Percentiles rank a stretch among this genome's conserved stretches.
Conservation (phyloP, 1,284 basidiomycete species). For the Leccinum griseonigrum region DNA sequence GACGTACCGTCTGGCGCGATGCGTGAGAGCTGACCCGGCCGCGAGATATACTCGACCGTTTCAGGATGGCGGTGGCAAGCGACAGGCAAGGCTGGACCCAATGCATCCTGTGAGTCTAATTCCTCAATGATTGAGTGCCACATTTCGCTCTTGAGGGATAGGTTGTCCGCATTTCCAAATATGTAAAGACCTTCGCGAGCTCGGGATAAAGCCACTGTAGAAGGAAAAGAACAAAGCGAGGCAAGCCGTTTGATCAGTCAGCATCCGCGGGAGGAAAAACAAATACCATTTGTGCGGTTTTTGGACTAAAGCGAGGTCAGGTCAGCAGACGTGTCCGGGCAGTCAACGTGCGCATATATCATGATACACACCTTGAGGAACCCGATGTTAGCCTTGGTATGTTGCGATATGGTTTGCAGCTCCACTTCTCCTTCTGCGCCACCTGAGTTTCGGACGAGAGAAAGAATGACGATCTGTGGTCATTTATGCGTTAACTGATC, state of each 20-base stretch:
- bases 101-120: constrained; percentile 42
- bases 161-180: constrained; percentile 60
- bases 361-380: constrained; percentile 47
- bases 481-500: background rate
- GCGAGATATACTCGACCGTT: constrained; percentile 37
- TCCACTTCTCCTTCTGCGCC: constrained; percentile 35
- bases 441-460: constrained; percentile 68
- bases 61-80: constrained; percentile 59
- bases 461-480: constrained; percentile 60
- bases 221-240: background rate
- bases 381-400: constrained; percentile 51
- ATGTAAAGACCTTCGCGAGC: constrained; percentile 72
- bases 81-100: constrained; percentile 54
- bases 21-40: constrained; percentile 51
- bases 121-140: constrained; percentile 61
- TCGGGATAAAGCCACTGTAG: constrained; percentile 67
- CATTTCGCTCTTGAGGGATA: constrained; percentile 49
- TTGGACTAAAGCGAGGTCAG: constrained; percentile 39
- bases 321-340: background rate
- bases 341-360: constrained; percentile 31
- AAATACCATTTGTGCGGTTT: constrained; percentile 53
- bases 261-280: background rate
- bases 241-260: background rate
- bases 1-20: constrained; percentile 56
- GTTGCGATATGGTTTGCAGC: constrained; percentile 19